These are phyloP conservation scores for Patellifolia procumbens DNA, from an alignment of 179 eudicot genomes.

Conservation along the genomic window DNA sequence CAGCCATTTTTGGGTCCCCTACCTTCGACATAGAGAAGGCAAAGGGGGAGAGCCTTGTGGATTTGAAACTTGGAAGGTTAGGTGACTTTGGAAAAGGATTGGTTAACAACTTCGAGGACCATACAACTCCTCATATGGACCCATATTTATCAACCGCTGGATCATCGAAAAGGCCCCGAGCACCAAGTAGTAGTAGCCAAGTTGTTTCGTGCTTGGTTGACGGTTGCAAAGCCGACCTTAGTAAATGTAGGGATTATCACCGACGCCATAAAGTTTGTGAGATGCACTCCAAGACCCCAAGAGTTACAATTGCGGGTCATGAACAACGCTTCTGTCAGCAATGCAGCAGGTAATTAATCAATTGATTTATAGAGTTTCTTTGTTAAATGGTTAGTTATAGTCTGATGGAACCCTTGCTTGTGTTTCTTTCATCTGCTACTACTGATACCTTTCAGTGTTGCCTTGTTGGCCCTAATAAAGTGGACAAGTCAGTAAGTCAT, in stretches of 20 bases:
- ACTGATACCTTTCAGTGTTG: neutral
- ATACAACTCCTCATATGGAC: slow-evolving; percentile 40
- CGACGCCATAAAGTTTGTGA: slow-evolving; percentile 90
- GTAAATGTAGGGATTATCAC: slow-evolving; percentile 70
- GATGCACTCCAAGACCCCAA: slow-evolving; percentile 70
- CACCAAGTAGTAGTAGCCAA: slow-evolving; percentile 38
- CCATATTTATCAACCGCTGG: slow-evolving; percentile 45
- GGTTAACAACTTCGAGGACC: slow-evolving; percentile 16
- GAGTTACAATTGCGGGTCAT: slow-evolving; percentile 66
- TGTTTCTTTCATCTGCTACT: slow-evolving; percentile 1
- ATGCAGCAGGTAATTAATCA: slow-evolving; percentile 70
- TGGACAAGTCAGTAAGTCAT: neutral
- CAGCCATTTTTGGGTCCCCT: slow-evolving; percentile 22
- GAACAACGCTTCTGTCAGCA: slow-evolving; percentile 92
- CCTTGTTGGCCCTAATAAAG: neutral
- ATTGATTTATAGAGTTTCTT: neutral
- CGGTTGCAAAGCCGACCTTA: slow-evolving; percentile 74
- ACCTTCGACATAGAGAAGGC: slow-evolving; percentile 13
- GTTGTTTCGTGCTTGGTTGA: slow-evolving; percentile 69
- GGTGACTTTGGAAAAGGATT: slow-evolving; percentile 23
- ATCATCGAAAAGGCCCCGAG: slow-evolving; percentile 61
- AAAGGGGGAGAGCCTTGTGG: slow-evolving; percentile 25
- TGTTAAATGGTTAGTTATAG: neutral
- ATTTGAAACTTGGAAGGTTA: slow-evolving; percentile 39
- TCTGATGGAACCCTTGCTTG: slow-evolving; percentile 6